Evolutionary conservation across 768 basidiomycete genomes (phyloP).

Genomic region (Paxillus ammoniavirescens): DNA sequence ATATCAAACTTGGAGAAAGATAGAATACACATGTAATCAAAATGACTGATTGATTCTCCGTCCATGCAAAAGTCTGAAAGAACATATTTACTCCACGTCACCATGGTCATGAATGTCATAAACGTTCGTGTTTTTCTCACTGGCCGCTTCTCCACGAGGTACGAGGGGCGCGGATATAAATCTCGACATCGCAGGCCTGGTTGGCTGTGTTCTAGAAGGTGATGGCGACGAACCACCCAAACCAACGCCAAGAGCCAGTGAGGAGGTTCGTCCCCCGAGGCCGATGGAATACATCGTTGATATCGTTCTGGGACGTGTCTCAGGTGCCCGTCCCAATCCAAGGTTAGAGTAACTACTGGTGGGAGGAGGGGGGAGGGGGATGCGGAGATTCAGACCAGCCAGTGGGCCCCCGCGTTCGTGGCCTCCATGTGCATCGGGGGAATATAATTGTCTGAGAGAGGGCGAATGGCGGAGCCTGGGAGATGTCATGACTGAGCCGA

Average conservation of each 20-base stretch:
- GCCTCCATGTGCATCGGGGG: conserved; percentile 2
- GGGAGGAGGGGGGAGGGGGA: conserved; percentile 51
- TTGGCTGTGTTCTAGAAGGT: background rate
- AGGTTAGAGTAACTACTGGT: conserved; percentile 13
- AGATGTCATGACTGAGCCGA: conserved; percentile 69
- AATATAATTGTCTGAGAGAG: conserved; percentile 33
- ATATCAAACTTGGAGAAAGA: background rate
- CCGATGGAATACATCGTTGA: conserved; percentile 68
- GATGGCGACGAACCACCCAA: conserved; percentile 12
- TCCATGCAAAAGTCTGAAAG: background rate
- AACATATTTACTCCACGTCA: conserved; percentile 22
- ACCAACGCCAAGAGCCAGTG: conserved; percentile 27
- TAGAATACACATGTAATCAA: background rate
- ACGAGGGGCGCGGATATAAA: background rate
- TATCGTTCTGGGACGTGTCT: conserved; percentile 44
- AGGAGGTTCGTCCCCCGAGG: conserved; percentile 45
- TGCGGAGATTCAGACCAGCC: conserved; percentile 46
- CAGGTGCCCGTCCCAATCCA: conserved; percentile 14
- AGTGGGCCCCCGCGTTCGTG: conserved; percentile 37
- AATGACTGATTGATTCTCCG: background rate
- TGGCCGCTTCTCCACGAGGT: background rate
- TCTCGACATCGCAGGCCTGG: background rate
- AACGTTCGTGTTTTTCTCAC: background rate
- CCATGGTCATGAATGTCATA: conserved; percentile 12
- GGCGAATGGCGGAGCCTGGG: conserved; percentile 53